Percentiles rank a stretch among this genome's conserved stretches.
phyloP scores from a whole-genome alignment of 2,329 filamentous ascomycete species.

The Aspergillus fischeri region DNA sequence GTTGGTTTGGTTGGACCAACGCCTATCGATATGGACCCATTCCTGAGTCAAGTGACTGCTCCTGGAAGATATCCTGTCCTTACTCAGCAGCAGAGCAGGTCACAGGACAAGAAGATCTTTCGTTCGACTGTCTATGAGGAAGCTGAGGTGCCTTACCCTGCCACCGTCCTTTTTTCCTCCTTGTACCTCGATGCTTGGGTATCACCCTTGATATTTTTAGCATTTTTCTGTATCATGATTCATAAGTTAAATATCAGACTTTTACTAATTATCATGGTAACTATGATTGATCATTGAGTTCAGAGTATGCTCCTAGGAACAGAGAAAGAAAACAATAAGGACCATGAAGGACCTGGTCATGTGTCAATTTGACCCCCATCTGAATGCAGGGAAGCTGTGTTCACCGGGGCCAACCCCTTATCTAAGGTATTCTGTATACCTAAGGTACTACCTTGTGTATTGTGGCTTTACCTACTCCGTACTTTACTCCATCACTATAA shows the following conservation, averaged over 20 bases:
- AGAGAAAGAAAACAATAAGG: not conserved
- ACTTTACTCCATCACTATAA: constrained; percentile 1
- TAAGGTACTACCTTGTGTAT: not conserved
- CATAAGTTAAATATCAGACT: not conserved
- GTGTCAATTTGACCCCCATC: constrained; percentile 1
- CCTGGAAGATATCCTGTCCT: not conserved
- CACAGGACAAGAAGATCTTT: constrained; percentile 23
- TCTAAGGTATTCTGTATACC: not conserved
- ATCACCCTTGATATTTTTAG: constrained; percentile 8
- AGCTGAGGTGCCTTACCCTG: not conserved
- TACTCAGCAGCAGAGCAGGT: constrained; percentile 20
- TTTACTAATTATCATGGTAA: not conserved
- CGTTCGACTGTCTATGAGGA: constrained; percentile 4
- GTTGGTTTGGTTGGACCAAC: not conserved
- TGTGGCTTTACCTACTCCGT: constrained; percentile 3
- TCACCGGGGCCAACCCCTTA: not conserved
- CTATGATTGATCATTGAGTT: not conserved
- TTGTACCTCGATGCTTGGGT: constrained; percentile 2
- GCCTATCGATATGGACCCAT: constrained; percentile 19
- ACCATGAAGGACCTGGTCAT: not conserved
- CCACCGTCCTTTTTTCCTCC: constrained; percentile 7
- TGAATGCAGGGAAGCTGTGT: constrained; percentile 5
- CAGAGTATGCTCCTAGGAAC: not conserved
- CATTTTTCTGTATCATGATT: constrained; percentile 4
- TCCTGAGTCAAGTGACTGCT: constrained; percentile 19